phyloP scores from a whole-genome alignment of 1,284 basidiomycete genomes.

The Thelephora terrestris region DNA sequence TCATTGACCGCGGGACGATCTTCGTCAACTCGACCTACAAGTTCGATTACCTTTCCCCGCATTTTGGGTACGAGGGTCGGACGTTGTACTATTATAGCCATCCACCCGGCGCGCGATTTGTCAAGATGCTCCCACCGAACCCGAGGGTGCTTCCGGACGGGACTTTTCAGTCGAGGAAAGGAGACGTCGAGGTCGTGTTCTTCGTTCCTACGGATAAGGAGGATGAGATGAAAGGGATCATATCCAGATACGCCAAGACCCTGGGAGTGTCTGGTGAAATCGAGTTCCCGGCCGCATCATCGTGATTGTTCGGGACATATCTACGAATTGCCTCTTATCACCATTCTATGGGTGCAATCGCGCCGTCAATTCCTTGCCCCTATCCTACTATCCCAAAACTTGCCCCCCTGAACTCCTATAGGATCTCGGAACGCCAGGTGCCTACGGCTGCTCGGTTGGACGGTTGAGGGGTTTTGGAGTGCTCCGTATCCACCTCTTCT shows the following conservation, averaged over 20 bases:
- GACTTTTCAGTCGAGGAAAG: constrained; percentile 3
- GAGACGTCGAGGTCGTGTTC: constrained; percentile 10
- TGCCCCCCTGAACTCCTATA: too few species aligned
- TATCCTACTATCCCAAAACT: too few species aligned
- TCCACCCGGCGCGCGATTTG: constrained; percentile 7
- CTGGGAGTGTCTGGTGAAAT: constrained; percentile 1
- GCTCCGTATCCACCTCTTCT: too few species aligned
- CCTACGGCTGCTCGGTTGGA: too few species aligned
- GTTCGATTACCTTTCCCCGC: constrained; percentile 13
- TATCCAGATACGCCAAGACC: not conserved
- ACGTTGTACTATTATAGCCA: constrained; percentile 11
- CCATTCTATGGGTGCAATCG: too few species aligned
- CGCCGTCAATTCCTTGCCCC: too few species aligned
- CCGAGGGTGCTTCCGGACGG: constrained; percentile 8
- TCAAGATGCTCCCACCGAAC: constrained; percentile 13
- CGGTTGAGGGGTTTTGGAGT: too few species aligned
- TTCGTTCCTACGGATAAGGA: constrained; percentile 1
- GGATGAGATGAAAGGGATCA: not conserved
- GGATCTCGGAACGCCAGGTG: too few species aligned
- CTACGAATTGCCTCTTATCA: too few species aligned
- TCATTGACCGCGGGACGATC: constrained; percentile 7
- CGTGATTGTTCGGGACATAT: too few species aligned
- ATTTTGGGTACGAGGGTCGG: constrained; percentile 11
- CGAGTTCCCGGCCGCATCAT: not conserved
- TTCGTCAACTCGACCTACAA: constrained; percentile 12